These are phyloP conservation scores for Thraustotheca clavata DNA, from an alignment of 352 stramenopile species.

Conservation along the genomic window DNA sequence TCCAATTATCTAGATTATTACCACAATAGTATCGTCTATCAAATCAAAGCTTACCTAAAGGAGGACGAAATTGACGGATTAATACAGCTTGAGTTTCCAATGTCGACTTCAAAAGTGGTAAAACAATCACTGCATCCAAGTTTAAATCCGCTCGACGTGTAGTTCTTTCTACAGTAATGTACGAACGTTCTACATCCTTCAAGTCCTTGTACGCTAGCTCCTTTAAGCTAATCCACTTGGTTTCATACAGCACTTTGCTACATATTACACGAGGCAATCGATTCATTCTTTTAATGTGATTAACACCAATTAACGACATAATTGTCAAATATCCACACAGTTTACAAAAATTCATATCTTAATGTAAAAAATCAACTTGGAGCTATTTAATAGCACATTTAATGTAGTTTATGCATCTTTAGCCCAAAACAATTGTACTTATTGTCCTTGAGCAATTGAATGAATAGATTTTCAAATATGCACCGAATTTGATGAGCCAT, in stretches of 20 bases:
- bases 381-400: too few relatives aligned
- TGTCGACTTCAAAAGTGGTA: constrained; percentile 43
- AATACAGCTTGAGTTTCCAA: constrained; percentile 45
- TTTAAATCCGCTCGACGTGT: background rate
- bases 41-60: constrained; percentile 30
- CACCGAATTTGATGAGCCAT: too few relatives aligned
- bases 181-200: background rate
- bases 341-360: too few relatives aligned
- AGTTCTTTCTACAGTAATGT: constrained; percentile 6
- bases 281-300: constrained; percentile 2
- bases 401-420: too few relatives aligned
- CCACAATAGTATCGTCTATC: background rate
- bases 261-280: background rate
- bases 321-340: too few relatives aligned
- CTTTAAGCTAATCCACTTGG: constrained; percentile 2
- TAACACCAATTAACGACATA: too few relatives aligned
- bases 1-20: constrained; percentile 40
- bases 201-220: constrained; percentile 13
- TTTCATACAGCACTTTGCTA: background rate
- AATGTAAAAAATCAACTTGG: too few relatives aligned
- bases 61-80: constrained; percentile 88
- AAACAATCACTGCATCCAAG: constrained; percentile 57
- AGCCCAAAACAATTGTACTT: too few relatives aligned
- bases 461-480: too few relatives aligned
- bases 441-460: too few relatives aligned